Evolutionary conservation across 306 rosid species (phyloP).

Genomic region (Fragaria ananassa): DNA sequence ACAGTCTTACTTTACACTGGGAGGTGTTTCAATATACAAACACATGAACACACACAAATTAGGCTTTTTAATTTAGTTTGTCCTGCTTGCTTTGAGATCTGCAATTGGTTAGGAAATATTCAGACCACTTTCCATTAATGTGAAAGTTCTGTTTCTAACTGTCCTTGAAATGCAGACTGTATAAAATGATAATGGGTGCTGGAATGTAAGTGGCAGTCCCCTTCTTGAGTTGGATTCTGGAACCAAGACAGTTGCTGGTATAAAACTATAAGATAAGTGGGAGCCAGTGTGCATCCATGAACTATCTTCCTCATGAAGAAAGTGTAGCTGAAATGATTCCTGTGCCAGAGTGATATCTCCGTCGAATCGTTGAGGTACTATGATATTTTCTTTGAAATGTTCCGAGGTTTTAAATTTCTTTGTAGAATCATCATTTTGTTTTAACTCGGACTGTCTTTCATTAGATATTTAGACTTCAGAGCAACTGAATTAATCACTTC

Average conservation of each 20-base stretch:
- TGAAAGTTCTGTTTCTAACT: slow-evolving; percentile 20
- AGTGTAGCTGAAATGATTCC: slow-evolving; percentile 46
- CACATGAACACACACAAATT: neutral
- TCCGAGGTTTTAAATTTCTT: neutral
- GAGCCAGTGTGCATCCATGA: slow-evolving; percentile 44
- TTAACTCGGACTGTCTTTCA: neutral
- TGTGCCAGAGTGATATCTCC: slow-evolving; percentile 50
- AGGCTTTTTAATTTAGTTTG: neutral
- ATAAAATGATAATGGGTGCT: slow-evolving; percentile 54
- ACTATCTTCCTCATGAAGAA: slow-evolving; percentile 53
- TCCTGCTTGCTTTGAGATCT: neutral
- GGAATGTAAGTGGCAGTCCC: slow-evolving; percentile 30
- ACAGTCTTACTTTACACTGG: neutral
- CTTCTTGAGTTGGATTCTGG: slow-evolving; percentile 46
- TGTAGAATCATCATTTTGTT: neutral
- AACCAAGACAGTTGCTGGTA: slow-evolving; percentile 51
- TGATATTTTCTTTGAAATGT: neutral
- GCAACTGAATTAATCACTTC: slow-evolving; percentile 30
- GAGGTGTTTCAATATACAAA: neutral
- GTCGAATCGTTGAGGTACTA: slow-evolving; percentile 28
- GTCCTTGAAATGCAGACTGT: slow-evolving; percentile 51
- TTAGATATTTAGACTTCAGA: slow-evolving; percentile 1
- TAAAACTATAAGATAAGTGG: slow-evolving; percentile 54
- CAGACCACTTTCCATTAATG: slow-evolving; percentile 17
- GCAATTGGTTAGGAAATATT: slow-evolving; percentile 4